A percentile compares a stretch with the other conserved stretches of the same genome.
Conservation (phyloP, 495 filamentous ascomycete genomes). For the Aspergillus nanangensis region DNA sequence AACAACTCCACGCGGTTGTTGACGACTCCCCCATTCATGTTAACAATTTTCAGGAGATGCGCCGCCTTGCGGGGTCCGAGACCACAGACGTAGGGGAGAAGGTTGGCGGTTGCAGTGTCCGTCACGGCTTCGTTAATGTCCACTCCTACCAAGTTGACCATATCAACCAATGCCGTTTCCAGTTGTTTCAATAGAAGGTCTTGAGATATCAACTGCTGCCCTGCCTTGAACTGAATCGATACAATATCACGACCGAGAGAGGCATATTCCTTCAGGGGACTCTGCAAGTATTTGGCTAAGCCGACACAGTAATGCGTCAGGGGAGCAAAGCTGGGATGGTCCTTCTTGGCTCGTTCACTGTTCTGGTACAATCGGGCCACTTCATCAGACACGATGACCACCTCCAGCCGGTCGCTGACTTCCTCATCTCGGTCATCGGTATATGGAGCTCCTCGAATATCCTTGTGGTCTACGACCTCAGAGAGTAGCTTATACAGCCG, state of each 20-base stretch:
- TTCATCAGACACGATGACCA: conserved; percentile 92
- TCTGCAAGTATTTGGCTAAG: conserved; percentile 85
- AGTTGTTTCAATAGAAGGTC: conserved; percentile 81
- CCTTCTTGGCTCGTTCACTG: conserved; percentile 72
- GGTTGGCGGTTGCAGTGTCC: conserved; percentile 73
- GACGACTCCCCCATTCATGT: conserved; percentile 80
- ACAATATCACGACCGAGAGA: conserved; percentile 82
- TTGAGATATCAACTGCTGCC: conserved; percentile 80
- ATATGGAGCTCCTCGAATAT: conserved; percentile 69
- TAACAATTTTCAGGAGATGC: conserved; percentile 82
- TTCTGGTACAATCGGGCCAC: conserved; percentile 91
- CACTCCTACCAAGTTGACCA: conserved; percentile 94
- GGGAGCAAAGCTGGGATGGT: conserved; percentile 73
- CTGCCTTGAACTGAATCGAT: conserved; percentile 81
- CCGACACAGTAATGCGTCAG: conserved; percentile 85
- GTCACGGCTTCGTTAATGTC: conserved; percentile 87
- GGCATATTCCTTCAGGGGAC: conserved; percentile 92
- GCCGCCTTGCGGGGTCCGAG: conserved; percentile 90
- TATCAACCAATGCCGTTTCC: conserved; percentile 93
- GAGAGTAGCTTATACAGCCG: conserved; percentile 75
- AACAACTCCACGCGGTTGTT: conserved; percentile 79
- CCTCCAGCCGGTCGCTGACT: conserved; percentile 69
- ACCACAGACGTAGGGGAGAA: conserved; percentile 88
- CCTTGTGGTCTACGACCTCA: conserved; percentile 66
- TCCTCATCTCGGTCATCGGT: conserved; percentile 58